These are phyloP conservation scores for Quercus cerris DNA, from an alignment of 306 rosid species.

Conservation along the genomic window DNA sequence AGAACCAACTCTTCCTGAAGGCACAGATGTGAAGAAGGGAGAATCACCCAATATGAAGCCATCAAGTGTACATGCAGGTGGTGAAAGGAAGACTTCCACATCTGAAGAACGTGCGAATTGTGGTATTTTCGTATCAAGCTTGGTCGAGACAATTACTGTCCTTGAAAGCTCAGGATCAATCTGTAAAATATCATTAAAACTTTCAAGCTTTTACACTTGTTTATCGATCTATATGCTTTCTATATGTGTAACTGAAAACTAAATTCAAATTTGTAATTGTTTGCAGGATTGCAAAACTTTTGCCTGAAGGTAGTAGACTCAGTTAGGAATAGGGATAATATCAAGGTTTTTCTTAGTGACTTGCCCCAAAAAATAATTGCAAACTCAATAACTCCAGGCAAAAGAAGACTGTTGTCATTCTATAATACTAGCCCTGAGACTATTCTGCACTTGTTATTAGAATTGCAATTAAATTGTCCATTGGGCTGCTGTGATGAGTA, in stretches of 20 bases:
- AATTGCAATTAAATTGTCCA: background rate
- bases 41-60: conserved; percentile 87
- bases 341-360: background rate
- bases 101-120: conserved; percentile 92
- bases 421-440: background rate
- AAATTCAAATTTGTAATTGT: background rate
- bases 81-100: conserved; percentile 92
- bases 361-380: background rate
- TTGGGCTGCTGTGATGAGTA: background rate
- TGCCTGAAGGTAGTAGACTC: background rate
- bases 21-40: conserved; percentile 95
- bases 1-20: conserved; percentile 93
- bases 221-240: background rate
- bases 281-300: background rate
- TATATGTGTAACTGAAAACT: too few species aligned
- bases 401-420: background rate
- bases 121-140: conserved; percentile 94
- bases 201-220: background rate
- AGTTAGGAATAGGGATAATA: background rate
- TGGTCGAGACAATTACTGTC: conserved; percentile 90
- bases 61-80: conserved; percentile 79
- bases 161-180: conserved; percentile 92
- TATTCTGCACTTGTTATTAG: background rate
- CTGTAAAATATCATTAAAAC: conserved; percentile 30
- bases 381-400: background rate